A percentile compares a stretch with the other conserved stretches of the same genome.
Conservation (phyloP, 2,329 filamentous ascomycete species). For the Pezizomycotina sp. region DNA sequence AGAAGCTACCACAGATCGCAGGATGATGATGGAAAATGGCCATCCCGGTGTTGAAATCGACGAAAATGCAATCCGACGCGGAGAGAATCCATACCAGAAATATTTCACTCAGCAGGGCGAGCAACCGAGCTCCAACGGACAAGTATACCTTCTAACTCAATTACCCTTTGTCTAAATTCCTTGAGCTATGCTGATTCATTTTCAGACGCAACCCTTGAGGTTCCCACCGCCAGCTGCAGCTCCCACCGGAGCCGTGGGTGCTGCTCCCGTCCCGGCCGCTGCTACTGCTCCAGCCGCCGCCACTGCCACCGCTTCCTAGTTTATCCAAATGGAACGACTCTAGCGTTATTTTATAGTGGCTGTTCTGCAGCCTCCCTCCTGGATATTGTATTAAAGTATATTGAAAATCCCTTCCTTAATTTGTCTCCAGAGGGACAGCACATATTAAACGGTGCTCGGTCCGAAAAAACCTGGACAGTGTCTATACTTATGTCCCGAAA, state of each 20-base stretch:
- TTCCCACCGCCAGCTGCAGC: not conserved
- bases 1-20: constrained; percentile 28
- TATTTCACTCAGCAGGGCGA: constrained; percentile 32
- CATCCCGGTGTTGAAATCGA: constrained; percentile 32
- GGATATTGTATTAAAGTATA: no score
- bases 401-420: no score
- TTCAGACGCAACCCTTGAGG: constrained; percentile 10
- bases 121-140: constrained; percentile 18
- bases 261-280: not conserved
- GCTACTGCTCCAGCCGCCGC: not conserved
- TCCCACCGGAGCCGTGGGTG: not conserved
- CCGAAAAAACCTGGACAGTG: no score
- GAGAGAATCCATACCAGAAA: constrained; percentile 32
- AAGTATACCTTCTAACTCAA: constrained; percentile 9
- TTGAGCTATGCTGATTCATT: no score
- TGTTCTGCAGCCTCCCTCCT: no score
- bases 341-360: no score
- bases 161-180: no score
- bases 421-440: no score
- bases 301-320: not conserved
- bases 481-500: no score
- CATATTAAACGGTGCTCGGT: no score
- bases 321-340: no score
- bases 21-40: constrained; percentile 31
- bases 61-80: constrained; percentile 31